These are phyloP conservation scores for Trypanosoma theileri DNA, from an alignment of 208 protist species.

Conservation along the genomic window DNA sequence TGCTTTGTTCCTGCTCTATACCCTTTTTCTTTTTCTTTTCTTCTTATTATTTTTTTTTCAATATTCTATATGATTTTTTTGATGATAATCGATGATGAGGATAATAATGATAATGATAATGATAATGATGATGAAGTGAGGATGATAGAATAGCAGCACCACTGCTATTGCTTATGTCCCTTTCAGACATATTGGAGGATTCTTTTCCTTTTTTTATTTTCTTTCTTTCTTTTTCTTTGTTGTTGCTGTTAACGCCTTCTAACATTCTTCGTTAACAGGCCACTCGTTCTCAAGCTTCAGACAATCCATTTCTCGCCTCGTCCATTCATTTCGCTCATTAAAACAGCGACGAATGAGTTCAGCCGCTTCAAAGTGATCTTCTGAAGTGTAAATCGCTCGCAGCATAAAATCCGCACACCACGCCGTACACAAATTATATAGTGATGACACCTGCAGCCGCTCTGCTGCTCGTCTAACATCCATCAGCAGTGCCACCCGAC, in stretches of 20 bases:
- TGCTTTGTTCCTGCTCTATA: no score
- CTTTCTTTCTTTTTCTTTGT: background rate
- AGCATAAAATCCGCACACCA: constrained; percentile 76
- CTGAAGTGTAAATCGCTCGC: constrained; percentile 51
- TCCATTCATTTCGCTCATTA: constrained; percentile 64
- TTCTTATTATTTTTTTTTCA: no score
- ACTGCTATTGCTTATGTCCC: background rate
- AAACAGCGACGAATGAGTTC: constrained; percentile 73
- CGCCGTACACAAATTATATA: constrained; percentile 59
- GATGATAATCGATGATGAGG: no score
- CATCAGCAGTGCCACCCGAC: constrained; percentile 39
- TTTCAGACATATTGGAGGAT: background rate
- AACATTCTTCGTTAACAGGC: constrained; percentile 71
- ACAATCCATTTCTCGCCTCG: constrained; percentile 57
- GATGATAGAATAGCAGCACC: no score
- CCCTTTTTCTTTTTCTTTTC: no score
- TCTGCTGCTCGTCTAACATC: constrained; percentile 45
- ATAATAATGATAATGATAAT: no score
- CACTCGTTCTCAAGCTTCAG: constrained; percentile 87
- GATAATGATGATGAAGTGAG: no score
- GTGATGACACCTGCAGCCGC: constrained; percentile 47
- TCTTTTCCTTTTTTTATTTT: background rate
- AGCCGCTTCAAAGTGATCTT: constrained; percentile 71
- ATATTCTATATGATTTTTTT: no score
- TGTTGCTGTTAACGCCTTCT: background rate